Evolutionary conservation across 108 stramenopile species (phyloP), one percentile per base, ranked within the genome.

Genomic region (Fragilaria radians): DNA sequence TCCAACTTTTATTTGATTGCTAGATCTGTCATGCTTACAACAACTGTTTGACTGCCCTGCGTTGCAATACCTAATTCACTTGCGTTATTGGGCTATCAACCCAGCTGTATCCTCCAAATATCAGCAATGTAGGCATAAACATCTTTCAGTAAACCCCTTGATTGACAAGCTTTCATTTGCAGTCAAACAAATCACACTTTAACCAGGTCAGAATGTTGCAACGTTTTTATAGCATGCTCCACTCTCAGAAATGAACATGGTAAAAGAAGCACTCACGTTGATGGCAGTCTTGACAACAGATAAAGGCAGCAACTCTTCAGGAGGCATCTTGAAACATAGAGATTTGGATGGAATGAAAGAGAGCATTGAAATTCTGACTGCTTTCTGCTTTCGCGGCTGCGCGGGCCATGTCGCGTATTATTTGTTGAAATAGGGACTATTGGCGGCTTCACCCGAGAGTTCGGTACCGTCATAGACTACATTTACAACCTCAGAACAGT

Each of bases 401-500:
- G 33, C 85, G 70, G 1, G 86, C 83, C 98, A 99, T 99, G 68
- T 96, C 46, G 66, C 72, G 24, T 24, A 22, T 32, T 19, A 46
- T 25, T 60, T 60, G 81, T n/a, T 62, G 45, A 34, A 87, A 73
- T 78, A 85, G 33, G 79, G 76, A 17, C 92, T 92, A 57, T 89
- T 89, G 29, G 91, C 93, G 23, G 96, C 95, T 75, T 97, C 96
- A 31, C 94, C 96, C 7, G 86, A 90, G 52, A 95, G 87, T 97
- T 99, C 98, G 49, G 97, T 95, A 63, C 98, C 98, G 59, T 99
- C 98, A 34, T 96, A 72, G 17, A 96, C 95, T 33, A 97, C 97
- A 62, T 99, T 99, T 47, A 97, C 97, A 21, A 99, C 97, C 76
- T 99, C 98, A 46, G 90, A 88, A 75, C 96, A 97, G 62, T 99